Percentiles rank a stretch among this genome's conserved stretches.
phyloP scores from a whole-genome alignment of 441 rosid species.

The Euphorbia corollata region DNA sequence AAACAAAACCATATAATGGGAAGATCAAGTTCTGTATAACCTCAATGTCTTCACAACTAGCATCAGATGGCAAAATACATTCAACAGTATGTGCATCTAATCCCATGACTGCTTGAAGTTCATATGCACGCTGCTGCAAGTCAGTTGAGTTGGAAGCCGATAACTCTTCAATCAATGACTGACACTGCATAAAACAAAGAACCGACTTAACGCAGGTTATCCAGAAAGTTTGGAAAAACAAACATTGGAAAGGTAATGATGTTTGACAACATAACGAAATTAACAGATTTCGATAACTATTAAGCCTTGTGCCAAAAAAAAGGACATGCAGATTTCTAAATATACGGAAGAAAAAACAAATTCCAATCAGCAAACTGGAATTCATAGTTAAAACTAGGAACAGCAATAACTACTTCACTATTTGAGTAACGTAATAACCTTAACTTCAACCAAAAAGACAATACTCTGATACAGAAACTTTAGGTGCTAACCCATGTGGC shows the following conservation, averaged over 20 bases:
- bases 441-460: background rate
- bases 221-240: background rate
- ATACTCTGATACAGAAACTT: background rate
- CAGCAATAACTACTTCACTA: background rate
- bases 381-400: background rate
- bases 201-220: slow-evolving; percentile 4
- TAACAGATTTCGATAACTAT: background rate
- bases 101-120: slow-evolving; percentile 65
- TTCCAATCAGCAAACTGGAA: background rate
- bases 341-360: too few species aligned
- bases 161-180: slow-evolving; percentile 76
- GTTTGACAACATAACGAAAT: background rate
- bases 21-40: slow-evolving; percentile 26
- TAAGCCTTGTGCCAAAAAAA: too few species aligned
- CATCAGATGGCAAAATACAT: slow-evolving; percentile 71
- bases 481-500: too few species aligned
- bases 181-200: slow-evolving; percentile 55
- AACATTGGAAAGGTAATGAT: background rate
- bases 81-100: slow-evolving; percentile 63
- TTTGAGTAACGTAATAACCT: background rate
- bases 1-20: background rate
- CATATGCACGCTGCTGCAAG: slow-evolving; percentile 96
- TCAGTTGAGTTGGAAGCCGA: slow-evolving; percentile 94
- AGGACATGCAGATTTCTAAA: too few species aligned
- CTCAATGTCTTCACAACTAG: slow-evolving; percentile 97